Evolutionary conservation across 257 asterid species (phyloP), one percentile per base, ranked within the genome.

Genomic region (Voacanga thouarsii): DNA sequence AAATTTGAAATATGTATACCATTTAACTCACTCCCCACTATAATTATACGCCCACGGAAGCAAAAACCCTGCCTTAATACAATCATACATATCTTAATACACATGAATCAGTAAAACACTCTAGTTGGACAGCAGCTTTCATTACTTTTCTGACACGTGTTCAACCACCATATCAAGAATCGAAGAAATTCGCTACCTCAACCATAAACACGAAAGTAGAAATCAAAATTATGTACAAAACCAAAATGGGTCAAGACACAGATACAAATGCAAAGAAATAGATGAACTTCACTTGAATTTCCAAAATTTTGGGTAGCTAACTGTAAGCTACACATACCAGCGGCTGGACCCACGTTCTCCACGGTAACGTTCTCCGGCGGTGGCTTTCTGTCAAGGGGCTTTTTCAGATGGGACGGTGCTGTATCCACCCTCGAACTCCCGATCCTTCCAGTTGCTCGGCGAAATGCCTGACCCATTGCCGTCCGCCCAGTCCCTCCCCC

Each of bases 381-480:
- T 65, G 88, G 87, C 6, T 61, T 77, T 80, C 41, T 83, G 21
- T 80, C 89, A 41, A 87, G 65, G 55, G 94, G 87, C 39, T 94
- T 92, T 67, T 83, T 86, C 74, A 85, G 87, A 75, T 80, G 91
- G 26, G 97, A 84, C 37, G 89, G 77, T 72, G 89, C 28, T 75
- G 88, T 70, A 60, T 85, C 92, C 12, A 81, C 85, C 66, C 72
- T 77, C 16, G 94, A 83, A 84, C 88, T 83, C 60, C 86, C 88
- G 75, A 88, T 87, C 92, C 95, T 91, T 19, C 99, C 98, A 79
- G 91, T 63, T 82, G 98, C 97, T 89, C 99, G 95, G 85, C 99
- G 96, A 85, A 94, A 89, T 87, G 98, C 94, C 94, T 94, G 97
- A 71, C 97, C 98, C 98, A 94, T 92, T 76, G 70, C 44, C 47